These are phyloP conservation scores for Umbelopsis sp. DNA, from an alignment of 192 early-diverging fungal species.

Conservation along the genomic window DNA sequence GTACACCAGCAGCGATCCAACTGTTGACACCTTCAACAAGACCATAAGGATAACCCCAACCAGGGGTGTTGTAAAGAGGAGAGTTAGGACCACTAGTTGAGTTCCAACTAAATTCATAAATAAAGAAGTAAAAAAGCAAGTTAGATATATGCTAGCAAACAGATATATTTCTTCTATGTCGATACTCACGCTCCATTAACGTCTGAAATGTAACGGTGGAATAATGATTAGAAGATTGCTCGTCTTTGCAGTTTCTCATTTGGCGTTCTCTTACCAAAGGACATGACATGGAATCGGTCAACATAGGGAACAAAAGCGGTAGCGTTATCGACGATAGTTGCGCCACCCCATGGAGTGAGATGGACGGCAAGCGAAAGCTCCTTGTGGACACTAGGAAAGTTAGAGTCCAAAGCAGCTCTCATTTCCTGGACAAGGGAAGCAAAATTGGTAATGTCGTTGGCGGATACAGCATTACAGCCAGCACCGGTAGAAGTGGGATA, in stretches of 20 bases:
- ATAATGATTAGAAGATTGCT: background rate
- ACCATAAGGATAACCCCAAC: conserved; percentile 16
- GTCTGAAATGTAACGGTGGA: background rate
- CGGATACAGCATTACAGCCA: conserved; percentile 8
- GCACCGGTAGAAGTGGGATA: conserved; percentile 17
- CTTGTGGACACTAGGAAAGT: conserved; percentile 22
- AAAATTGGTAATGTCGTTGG: conserved; percentile 19
- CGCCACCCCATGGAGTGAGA: conserved; percentile 15
- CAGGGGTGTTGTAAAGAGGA: conserved; percentile 23
- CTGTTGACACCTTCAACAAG: background rate
- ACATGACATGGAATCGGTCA: conserved; percentile 62
- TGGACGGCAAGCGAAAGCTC: conserved; percentile 12
- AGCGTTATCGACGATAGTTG: conserved; percentile 9
- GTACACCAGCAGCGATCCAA: conserved; percentile 16
- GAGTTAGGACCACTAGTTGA: conserved; percentile 13
- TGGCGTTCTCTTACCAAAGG: conserved; percentile 47
- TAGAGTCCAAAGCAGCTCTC: conserved; percentile 12
- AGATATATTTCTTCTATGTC: background rate
- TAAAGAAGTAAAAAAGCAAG: background rate
- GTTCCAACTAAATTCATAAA: conserved; percentile 7
- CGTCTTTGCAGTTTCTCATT: too few relatives aligned
- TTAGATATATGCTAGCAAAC: background rate
- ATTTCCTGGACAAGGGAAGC: conserved; percentile 20
- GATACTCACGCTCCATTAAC: conserved; percentile 14
- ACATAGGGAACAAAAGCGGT: conserved; percentile 44